phyloP scores from a whole-genome alignment of 805 yeast species.

The Blastobotrys muscicola region DNA sequence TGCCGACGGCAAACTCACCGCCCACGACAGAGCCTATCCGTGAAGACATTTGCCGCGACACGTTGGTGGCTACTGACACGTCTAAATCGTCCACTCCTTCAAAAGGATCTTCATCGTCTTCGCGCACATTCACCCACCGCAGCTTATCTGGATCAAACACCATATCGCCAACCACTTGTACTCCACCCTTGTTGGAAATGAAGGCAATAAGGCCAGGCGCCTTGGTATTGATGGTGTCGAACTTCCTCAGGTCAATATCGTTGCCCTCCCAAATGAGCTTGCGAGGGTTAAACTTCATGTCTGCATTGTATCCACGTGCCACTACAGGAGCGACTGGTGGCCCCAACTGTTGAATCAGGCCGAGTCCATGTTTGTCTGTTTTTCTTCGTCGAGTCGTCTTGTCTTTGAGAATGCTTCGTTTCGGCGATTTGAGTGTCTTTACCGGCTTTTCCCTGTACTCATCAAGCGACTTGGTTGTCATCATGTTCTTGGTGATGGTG shows the following conservation, averaged over 20 bases:
- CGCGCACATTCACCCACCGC: slow-evolving; percentile 46
- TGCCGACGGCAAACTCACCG: slow-evolving; percentile 24
- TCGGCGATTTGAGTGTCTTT: slow-evolving; percentile 2
- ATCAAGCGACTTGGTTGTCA: slow-evolving; percentile 7
- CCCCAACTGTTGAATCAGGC: slow-evolving; percentile 17
- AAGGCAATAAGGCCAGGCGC: slow-evolving; percentile 29
- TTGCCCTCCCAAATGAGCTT: slow-evolving; percentile 57
- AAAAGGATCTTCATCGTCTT: slow-evolving; percentile 36
- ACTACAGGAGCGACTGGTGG: slow-evolving; percentile 10
- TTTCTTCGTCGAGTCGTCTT: slow-evolving; percentile 1
- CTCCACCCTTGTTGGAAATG: slow-evolving; percentile 25
- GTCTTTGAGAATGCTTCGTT: slow-evolving; percentile 4
- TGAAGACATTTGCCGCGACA: neutral
- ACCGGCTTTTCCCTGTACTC: slow-evolving; percentile 8
- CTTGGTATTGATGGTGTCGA: slow-evolving; percentile 31
- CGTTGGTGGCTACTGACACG: slow-evolving; percentile 7
- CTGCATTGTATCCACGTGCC: slow-evolving; percentile 21
- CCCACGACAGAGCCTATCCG: neutral
- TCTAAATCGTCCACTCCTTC: slow-evolving; percentile 41
- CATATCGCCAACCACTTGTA: slow-evolving; percentile 47
- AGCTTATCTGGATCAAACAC: slow-evolving; percentile 47
- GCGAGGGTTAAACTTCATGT: slow-evolving; percentile 46
- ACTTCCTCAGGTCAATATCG: slow-evolving; percentile 44
- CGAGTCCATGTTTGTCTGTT: slow-evolving; percentile 6
- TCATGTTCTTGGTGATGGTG: neutral